phyloP scores from a whole-genome alignment of 805 yeast species.

The Lipomyces oligophaga region DNA sequence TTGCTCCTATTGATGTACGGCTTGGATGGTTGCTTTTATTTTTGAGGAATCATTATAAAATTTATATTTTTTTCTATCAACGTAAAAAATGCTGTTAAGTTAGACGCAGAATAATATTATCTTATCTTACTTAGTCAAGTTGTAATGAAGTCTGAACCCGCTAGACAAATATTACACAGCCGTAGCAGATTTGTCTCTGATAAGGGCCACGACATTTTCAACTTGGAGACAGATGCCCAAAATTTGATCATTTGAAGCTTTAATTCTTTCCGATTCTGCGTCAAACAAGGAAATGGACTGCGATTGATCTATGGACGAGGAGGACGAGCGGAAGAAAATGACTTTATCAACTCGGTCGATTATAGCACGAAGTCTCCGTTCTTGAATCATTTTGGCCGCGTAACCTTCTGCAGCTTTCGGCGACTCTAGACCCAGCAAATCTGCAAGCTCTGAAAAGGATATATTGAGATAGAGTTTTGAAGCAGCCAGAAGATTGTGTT shows the following conservation, averaged over 20 bases:
- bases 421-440: constrained; percentile 30
- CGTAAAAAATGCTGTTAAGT: not conserved
- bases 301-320: not conserved
- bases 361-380: constrained; percentile 33
- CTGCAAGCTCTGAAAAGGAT: constrained; percentile 31
- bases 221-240: constrained; percentile 25
- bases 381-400: constrained; percentile 36
- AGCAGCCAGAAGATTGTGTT: constrained; percentile 37
- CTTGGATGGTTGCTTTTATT: too few relatives aligned
- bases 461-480: constrained; percentile 35
- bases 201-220: constrained; percentile 29
- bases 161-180: constrained; percentile 2
- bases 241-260: constrained; percentile 24
- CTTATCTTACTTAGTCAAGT: not conserved
- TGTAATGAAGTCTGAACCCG: not conserved
- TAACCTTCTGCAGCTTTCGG: constrained; percentile 32
- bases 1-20: too few relatives aligned
- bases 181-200: constrained; percentile 9
- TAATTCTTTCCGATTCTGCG: constrained; percentile 6
- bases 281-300: constrained; percentile 1
- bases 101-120: not conserved
- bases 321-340: constrained; percentile 25
- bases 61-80: not conserved
- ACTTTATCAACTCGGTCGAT: constrained; percentile 35
- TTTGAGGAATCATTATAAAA: too few relatives aligned